phyloP scores from a whole-genome alignment of 257 asterid species.

The Gentiana dahurica region DNA sequence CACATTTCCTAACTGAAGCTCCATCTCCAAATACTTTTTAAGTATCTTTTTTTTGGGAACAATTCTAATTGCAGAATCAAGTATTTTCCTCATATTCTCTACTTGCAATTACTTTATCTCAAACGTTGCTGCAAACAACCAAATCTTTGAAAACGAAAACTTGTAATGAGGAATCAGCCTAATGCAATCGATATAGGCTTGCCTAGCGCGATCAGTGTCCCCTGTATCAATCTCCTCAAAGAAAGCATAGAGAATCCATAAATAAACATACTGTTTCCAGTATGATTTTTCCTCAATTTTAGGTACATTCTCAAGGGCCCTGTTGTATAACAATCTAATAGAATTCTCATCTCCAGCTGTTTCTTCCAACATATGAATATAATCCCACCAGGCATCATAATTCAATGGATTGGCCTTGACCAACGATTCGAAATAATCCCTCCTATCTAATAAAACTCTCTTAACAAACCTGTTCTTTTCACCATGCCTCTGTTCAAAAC shows the following conservation, averaged over 20 bases:
- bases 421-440: too few relatives aligned
- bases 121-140: slow-evolving; percentile 80
- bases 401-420: too few relatives aligned
- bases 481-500: too few relatives aligned
- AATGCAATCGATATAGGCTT: slow-evolving; percentile 37
- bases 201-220: slow-evolving; percentile 50
- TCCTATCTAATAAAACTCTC: too few relatives aligned
- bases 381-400: too few relatives aligned
- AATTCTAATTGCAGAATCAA: slow-evolving; percentile 18
- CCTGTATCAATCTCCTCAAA: slow-evolving; percentile 51
- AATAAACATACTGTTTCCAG: slow-evolving; percentile 57
- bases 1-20: slow-evolving; percentile 48
- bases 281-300: slow-evolving; percentile 46
- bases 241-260: slow-evolving; percentile 32
- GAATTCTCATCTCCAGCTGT: too few relatives aligned
- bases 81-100: slow-evolving; percentile 9
- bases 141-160: slow-evolving; percentile 66
- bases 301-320: slow-evolving; percentile 51
- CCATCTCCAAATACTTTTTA: slow-evolving; percentile 35
- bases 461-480: too few relatives aligned
- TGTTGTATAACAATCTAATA: slow-evolving; percentile 10
- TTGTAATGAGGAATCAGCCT: slow-evolving; percentile 21
- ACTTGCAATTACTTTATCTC: slow-evolving; percentile 56
- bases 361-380: too few relatives aligned
- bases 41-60: slow-evolving; percentile 14